Evolutionary conservation across 805 yeast genomes (phyloP), one percentile per base, ranked within the genome.

Genomic region (Kuraishia capsulata): DNA sequence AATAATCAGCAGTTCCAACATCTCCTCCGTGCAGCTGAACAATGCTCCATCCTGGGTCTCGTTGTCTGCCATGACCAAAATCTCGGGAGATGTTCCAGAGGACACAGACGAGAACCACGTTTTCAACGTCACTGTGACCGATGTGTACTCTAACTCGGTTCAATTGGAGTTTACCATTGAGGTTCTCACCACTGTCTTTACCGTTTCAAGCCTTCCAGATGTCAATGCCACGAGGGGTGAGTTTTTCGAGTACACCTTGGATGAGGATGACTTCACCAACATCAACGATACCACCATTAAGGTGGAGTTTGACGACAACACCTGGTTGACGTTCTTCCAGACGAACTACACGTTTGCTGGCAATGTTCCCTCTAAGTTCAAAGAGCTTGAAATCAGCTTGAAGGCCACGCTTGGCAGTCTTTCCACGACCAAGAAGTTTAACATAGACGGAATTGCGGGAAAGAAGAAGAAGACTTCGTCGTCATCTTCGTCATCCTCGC

Each of bases 341-440:
- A 45, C 69, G 9, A 85, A 82, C 51, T 62, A 71, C 53, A 80
- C 94, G 0, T 67, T 90, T 40, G 56, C 59, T 30, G 98, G 98
- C 21, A 52, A 59, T 14, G 82, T 80, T 17, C 85, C 87, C 3
- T 47, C 53, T 4, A 59, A 66, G 45, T 73, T 78, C 31, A 65
- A 67, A 13, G 40, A 46, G 3, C 42, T 69, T 13, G 36, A 49
- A 0, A 61, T 79, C 20, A 59, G 59, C 2, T 55, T 81, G 23
- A 71, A 78, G 17, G 62, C 59, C 1, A 41, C 53, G 4, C 52
- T 59, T 42, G 53, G 59, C 30, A 55, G 68, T 6, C 36, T 53
- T 10, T 40, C 54, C 2, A 69, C 71, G 39, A 52, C 63, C 14
- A 50, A 66, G 35, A 54, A 65, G 11, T 77, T 88, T 44, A 56